Base-by-base conservation (phyloP, 2,329 filamentous ascomycete species). In the Ceratocystiopsis brevicomis region DNA sequence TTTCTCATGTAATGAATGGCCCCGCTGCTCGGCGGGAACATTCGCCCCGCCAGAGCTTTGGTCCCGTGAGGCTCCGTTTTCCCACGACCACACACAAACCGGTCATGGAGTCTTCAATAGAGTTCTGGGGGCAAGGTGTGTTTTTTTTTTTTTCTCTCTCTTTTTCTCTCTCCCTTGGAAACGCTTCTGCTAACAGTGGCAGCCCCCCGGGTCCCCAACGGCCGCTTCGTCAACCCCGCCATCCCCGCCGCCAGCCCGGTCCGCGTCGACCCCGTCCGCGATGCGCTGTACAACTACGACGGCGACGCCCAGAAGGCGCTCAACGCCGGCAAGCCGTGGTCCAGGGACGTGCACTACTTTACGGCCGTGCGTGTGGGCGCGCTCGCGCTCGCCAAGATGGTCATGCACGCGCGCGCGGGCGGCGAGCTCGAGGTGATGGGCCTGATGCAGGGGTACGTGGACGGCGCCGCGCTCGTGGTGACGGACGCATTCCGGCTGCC, bases 351-450 rank as follows among this genome's bases (percentile, higher is more conserved):
- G 0, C 71, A 85, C 60, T 78, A 95, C 67, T 98, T 96, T 73
- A 92, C 88, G 59, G 73, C 81, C 43, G 85, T 96, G 39, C 84
- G 87, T 54, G 88, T 98, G 61, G 92, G 84, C 42, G 86, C 90
- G 46, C 79, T 94, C 13, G 90, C 90, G 6, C 73, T 98, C 46
- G 74, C 96, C 53, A 98, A 98, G 65, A 98, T 98, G 90, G 85
- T 92, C 50, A 96, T 95, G 83, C 90, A 98, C 59, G 90, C 90
- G 11, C 82, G 90, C n/a, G 87, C 85, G 0, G 90, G 90, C 50
- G 88, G 90, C 45, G 76, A 75, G 25, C 72, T 96, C 51, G 90
- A 98, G 65, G 74, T 98, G 54, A 98, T 98, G 90, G 90, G 90
- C 45, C 62, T 98, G 53, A 98, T 98, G 90, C 82, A 93, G 57